phyloP scores from a whole-genome alignment of 352 stramenopile species.

The Pythium apleroticum region DNA sequence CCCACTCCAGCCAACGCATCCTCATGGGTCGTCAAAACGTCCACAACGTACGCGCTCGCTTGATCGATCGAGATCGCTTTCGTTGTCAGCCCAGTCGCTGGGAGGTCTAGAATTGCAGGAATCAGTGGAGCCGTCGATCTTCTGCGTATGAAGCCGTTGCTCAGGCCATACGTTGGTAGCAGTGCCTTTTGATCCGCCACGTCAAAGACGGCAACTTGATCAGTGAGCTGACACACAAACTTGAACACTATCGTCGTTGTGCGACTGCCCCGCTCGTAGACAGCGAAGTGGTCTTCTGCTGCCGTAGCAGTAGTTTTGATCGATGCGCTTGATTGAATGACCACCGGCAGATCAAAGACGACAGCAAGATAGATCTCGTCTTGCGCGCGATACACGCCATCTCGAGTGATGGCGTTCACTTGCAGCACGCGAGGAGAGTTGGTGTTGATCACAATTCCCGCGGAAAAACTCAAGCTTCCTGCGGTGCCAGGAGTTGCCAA shows the following conservation, averaged over 20 bases:
- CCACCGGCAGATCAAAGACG: constrained; percentile 54
- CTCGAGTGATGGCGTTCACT: constrained; percentile 47
- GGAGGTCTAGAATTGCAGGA: constrained; percentile 42
- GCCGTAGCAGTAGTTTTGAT: constrained; percentile 38
- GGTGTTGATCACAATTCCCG: constrained; percentile 52
- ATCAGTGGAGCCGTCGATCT: constrained; percentile 37
- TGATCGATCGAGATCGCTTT: constrained; percentile 67
- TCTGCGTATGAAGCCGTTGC: constrained; percentile 51
- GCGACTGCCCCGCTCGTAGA: constrained; percentile 48
- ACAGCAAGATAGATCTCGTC: constrained; percentile 50
- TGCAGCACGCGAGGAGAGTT: constrained; percentile 41
- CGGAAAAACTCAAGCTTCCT: constrained; percentile 38
- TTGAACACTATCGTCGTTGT: constrained; percentile 50
- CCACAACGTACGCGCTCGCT: constrained; percentile 31
- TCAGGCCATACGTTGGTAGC: constrained; percentile 38
- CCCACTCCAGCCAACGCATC: constrained; percentile 52
- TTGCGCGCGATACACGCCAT: constrained; percentile 56
- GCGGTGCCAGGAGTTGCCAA: constrained; percentile 38
- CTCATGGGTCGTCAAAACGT: constrained; percentile 47
- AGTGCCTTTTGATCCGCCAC: constrained; percentile 36
- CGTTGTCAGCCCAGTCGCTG: constrained; percentile 35
- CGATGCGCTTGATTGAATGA: constrained; percentile 34
- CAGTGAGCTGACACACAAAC: constrained; percentile 36
- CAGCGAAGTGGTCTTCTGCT: constrained; percentile 35
- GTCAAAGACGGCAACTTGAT: constrained; percentile 49